Evolutionary conservation across 2,329 filamentous ascomycete species (phyloP), one percentile per base, ranked within the genome.

Genomic region (Colletotrichum sp.): DNA sequence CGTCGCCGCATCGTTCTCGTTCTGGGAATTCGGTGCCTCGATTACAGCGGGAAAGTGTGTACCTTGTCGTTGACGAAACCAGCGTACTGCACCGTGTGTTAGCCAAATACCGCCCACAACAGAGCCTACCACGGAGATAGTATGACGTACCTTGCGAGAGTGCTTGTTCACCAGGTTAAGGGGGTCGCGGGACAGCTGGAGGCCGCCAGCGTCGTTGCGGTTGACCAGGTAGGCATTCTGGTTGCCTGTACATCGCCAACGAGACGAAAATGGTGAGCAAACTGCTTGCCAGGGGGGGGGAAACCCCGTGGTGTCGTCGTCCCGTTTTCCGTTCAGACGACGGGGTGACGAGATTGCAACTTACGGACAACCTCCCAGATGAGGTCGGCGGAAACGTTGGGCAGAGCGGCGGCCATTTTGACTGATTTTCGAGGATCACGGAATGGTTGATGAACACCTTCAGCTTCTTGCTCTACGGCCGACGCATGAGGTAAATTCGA

Each of bases 51-150:
- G 28, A 24, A 8, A 55, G 57, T 30, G 66, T 78, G 81, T 94
- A 97, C 95, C 95, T 98, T 97, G 87, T 94, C 92, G 91, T 98
- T 98, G 88, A 95, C 93, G 88, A 96, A 98, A 84, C 97, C 97
- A 83, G 95, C 95, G 88, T 98, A 92, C 95, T 98, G 85, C 78
- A 79, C 72, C 71, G 60, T 66, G 34, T 73, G 81, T 90, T 84
- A 89, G 86, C 80, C 32, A 49, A 67, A 67, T 21, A 18, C 32
- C 39, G 63, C 57, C 12, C 30, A 36, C 21, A 9, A 62, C 10
- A 55, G 36, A 28, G 21, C 6, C 36, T 63, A 6, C n/a, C 21
- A 9, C 12, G 12, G 21, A 49, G 13, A 18, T 30, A 16, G 24
- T 34, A 15, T 12, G 44, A 74, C 85, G 80, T 88, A 97, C 95